A percentile compares a stretch with the other conserved stretches of the same genome.
These are phyloP conservation scores for Bipolaris gigantea DNA, from an alignment of 2,329 filamentous ascomycete genomes.

Conservation along the genomic window DNA sequence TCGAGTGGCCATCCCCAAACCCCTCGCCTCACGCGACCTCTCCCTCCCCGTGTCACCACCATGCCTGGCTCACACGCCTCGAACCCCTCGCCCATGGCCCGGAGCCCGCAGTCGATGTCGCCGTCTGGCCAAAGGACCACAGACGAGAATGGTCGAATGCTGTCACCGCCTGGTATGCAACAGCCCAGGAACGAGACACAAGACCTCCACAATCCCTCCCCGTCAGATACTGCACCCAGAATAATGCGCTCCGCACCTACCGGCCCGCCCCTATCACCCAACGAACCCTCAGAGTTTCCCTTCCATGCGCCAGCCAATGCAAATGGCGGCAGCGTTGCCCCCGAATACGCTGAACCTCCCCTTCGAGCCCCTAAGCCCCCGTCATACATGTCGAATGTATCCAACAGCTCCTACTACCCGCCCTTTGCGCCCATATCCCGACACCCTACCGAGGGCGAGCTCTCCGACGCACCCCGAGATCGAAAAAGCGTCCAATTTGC, in stretches of 20 bases:
- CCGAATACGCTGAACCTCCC: slow-evolving; percentile 21
- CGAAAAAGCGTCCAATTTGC: slow-evolving; percentile 78
- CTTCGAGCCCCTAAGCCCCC: slow-evolving; percentile 21
- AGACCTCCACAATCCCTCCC: slow-evolving; percentile 14
- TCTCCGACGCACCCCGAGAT: slow-evolving; percentile 42
- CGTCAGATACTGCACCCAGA: slow-evolving; percentile 30
- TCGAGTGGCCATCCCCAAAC: slow-evolving; percentile 10
- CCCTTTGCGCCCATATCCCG: slow-evolving; percentile 40
- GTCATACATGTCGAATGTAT: slow-evolving; percentile 29
- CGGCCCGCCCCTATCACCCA: slow-evolving; percentile 29
- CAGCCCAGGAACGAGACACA: slow-evolving; percentile 23
- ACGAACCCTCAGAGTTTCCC: slow-evolving; percentile 43
- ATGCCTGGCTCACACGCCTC: slow-evolving; percentile 37
- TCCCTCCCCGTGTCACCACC: background rate
- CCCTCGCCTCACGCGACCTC: slow-evolving; percentile 12
- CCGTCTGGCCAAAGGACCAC: slow-evolving; percentile 21
- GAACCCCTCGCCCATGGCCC: slow-evolving; percentile 31
- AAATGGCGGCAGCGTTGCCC: slow-evolving; percentile 23
- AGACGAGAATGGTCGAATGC: slow-evolving; percentile 20
- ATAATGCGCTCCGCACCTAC: slow-evolving; percentile 37
- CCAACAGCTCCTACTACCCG: slow-evolving; percentile 29
- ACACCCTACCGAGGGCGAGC: slow-evolving; percentile 37
- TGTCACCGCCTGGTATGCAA: slow-evolving; percentile 33
- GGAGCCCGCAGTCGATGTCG: slow-evolving; percentile 27
- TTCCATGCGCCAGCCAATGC: slow-evolving; percentile 31